Evolutionary conservation across 2,329 filamentous ascomycete species (phyloP), one percentile per base, ranked within the genome.

Genomic region (Trichoderma koningiopsis): DNA sequence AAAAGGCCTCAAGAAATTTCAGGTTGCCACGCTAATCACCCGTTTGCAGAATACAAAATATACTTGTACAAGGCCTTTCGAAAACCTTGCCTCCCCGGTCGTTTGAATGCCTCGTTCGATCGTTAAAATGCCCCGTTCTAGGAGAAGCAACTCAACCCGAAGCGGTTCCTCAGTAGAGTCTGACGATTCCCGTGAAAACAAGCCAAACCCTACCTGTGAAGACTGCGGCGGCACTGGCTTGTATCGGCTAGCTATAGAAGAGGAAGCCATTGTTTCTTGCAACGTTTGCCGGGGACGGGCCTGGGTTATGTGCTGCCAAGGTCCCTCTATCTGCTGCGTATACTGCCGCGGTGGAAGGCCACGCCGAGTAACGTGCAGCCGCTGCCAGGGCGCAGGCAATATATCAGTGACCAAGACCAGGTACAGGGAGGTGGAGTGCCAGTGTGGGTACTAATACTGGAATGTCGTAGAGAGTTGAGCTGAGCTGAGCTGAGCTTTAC

Each of bases 171-270:
- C 57, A 6, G 31, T n/a, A 49, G 58, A 61, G n/a, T 67, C 57
- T 65, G 62, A 67, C 22, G 47, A 55, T 49, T 68, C 66, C 16
- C 66, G 66, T 11, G 31, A 62, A 47, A 35, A 33, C 37, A 68
- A 68, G 16, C 49, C 66, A 37, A 56, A 68, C 6, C 66, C 66
- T 49, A 68, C 52, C 2, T 68, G 66, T 29, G 66, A 68, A 68
- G 66, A 68, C 1, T 68, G 66, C 49, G 11, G 33, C n/a, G 66
- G 66, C n/a, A 62, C 13, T 10, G 66, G 66, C 16, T 47, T n/a
- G 24, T 68, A 29, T 16, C 62, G 37, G 58, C 19, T 47, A 10
- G 4, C n/a, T 5, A 37, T 5, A 0, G 27, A 62, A 29, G 58
- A 61, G 29, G 29, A 4, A 24, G 35, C 40, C 22, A 24, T 5